These are phyloP conservation scores for Euphorbia schlechtendalii DNA, from an alignment of 441 rosid species.

Conservation along the genomic window DNA sequence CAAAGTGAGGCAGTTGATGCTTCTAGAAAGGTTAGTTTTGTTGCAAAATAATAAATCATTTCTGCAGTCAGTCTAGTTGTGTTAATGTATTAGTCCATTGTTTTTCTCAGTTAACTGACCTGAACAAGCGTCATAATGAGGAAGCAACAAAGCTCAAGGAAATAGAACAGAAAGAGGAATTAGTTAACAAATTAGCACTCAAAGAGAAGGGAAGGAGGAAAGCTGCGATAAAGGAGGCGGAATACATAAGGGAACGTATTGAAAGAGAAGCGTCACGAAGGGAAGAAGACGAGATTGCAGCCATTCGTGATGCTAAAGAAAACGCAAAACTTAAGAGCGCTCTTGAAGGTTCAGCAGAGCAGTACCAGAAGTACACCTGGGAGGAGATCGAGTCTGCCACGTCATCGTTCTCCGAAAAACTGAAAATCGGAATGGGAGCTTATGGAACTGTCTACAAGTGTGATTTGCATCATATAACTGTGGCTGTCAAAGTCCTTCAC, in stretches of 20 bases:
- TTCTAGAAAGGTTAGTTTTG: conserved; percentile 55
- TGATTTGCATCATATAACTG: conserved; percentile 59
- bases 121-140: conserved; percentile 40
- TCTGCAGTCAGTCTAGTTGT: not conserved
- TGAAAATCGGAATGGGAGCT: conserved; percentile 78
- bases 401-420: conserved; percentile 65
- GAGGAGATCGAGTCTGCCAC: conserved; percentile 76
- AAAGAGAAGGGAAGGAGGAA: conserved; percentile 53
- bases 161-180: conserved; percentile 41
- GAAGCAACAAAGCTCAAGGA: conserved; percentile 58
- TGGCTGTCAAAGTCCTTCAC: conserved; percentile 83
- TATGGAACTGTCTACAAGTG: conserved; percentile 85
- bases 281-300: conserved; percentile 54
- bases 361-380: conserved; percentile 60
- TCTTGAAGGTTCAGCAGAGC: conserved; percentile 40
- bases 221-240: conserved; percentile 59
- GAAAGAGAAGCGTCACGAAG: conserved; percentile 60
- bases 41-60: too few relatives aligned
- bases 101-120: conserved; percentile 43
- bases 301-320: conserved; percentile 51
- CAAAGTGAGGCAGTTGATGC: conserved; percentile 70
- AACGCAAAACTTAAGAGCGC: conserved; percentile 60
- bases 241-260: conserved; percentile 34
- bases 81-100: conserved; percentile 13
- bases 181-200: conserved; percentile 49